Conservation (phyloP, 306 rosid species). For the Potentilla sterilis region DNA sequence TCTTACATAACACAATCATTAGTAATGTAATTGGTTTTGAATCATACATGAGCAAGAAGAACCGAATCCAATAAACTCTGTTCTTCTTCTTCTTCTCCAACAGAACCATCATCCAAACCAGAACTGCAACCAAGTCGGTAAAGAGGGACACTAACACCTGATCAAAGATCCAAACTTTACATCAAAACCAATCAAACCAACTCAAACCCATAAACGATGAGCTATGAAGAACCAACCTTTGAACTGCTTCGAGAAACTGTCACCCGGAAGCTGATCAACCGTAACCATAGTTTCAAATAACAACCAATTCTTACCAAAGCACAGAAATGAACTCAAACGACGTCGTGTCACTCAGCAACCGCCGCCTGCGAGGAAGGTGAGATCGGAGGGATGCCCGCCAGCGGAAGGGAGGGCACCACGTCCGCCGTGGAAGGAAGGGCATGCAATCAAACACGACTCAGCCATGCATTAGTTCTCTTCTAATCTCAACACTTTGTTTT, state of each 20-base stretch:
- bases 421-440: constrained; percentile 47
- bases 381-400: constrained; percentile 49
- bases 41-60: constrained; percentile 35
- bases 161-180: neutral
- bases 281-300: constrained; percentile 18
- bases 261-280: constrained; percentile 20
- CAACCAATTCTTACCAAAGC: neutral
- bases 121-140: constrained; percentile 27
- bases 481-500: constrained; percentile 18
- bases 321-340: neutral
- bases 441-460: constrained; percentile 26
- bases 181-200: neutral
- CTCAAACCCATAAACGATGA: neutral
- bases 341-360: constrained; percentile 15
- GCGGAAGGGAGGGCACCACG: constrained; percentile 50
- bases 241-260: constrained; percentile 3
- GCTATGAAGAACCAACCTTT: constrained; percentile 7
- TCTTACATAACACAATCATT: neutral
- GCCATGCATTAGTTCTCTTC: constrained; percentile 33
- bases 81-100: constrained; percentile 24
- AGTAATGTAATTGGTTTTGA: neutral
- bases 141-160: constrained; percentile 33
- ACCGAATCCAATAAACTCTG: constrained; percentile 30
- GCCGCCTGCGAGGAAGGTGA: constrained; percentile 47
- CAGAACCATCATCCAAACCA: constrained; percentile 4